phyloP scores from a whole-genome alignment of 2,329 filamentous ascomycete genomes.

The Colletotrichum tanaceti region DNA sequence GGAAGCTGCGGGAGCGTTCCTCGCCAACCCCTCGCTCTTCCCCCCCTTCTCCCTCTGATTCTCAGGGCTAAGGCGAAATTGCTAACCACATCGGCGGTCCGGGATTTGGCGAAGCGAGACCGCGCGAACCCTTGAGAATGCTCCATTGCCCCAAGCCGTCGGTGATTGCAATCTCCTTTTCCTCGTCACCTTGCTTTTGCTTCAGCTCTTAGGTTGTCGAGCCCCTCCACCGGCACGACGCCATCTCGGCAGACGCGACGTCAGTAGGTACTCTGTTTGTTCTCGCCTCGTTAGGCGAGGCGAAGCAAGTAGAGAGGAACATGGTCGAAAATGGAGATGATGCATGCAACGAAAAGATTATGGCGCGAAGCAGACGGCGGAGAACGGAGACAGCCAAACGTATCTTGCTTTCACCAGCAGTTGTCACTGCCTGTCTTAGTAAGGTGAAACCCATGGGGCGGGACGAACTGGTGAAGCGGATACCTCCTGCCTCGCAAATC shows the following conservation, averaged over 20 bases:
- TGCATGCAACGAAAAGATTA: constrained; percentile 12
- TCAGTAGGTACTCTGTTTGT: neutral
- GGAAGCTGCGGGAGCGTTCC: constrained; percentile 16
- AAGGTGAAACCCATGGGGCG: constrained; percentile 15
- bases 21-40: neutral
- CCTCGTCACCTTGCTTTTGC: constrained; percentile 21
- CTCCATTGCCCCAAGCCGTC: constrained; percentile 13
- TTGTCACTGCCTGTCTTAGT: constrained; percentile 2
- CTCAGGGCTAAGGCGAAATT: constrained; percentile 31
- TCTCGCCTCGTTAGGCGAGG: constrained; percentile 5
- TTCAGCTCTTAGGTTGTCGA: constrained; percentile 8
- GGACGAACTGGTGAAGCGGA: constrained; percentile 19
- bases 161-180: constrained; percentile 32
- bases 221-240: neutral
- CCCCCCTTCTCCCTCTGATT: neutral
- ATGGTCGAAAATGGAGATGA: constrained; percentile 8
- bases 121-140: constrained; percentile 8
- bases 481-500: constrained; percentile 15
- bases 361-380: neutral
- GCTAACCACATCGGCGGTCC: constrained; percentile 29
- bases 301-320: constrained; percentile 10
- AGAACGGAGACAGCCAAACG: neutral
- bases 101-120: constrained; percentile 30
- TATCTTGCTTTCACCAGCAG: constrained; percentile 5
- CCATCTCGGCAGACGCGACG: constrained; percentile 7